Evolutionary conservation across 1,139 yeast species (phyloP), one percentile per base, ranked within the genome.

Genomic region (Scheffersomyces illinoinensis): DNA sequence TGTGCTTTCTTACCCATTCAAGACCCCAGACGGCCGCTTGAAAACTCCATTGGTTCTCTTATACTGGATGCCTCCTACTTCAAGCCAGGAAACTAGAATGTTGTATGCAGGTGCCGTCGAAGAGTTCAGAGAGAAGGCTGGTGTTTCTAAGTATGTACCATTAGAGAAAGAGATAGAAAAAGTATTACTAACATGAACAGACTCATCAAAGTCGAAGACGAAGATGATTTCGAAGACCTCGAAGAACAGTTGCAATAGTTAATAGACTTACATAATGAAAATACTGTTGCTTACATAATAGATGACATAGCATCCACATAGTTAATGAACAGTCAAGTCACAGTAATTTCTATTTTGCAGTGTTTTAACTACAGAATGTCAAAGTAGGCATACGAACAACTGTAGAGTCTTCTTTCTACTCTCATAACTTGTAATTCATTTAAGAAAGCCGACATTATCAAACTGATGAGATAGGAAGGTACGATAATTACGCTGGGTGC

Each of bases 31-130:
- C 67, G 97, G 97, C 0, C 80, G 97, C 61, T 82, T 85, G 67
- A 83, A 87, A 54, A 81, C 85, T 14, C 97, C 97, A 2, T 82
- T 90, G 63, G 92, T 92, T 1, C 75, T 93, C 71, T 66, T 93
- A 26, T 93, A 92, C 72, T 93, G 95, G 88, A 84, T 91, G 59
- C 98, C 98, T 2, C 89, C 88, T 26, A 91, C 97, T 0, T 83
- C 93, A 20, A 89, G 90, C 19, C 95, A 88, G 70, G 91, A 88
- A 58, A 79, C 84, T 69, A 85, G 89, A 70, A 93, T 93, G 97
- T 76, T 91, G 55, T 93, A 91, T 68, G 98, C 97, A 1, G 97
- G 96, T 2, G 96, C 97, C 0, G 85, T 91, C 33, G 97, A 93
- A 69, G 76, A 88, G 65, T 83, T 93, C 62, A 82, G 95, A 70